Conservation (phyloP, 2,329 filamentous ascomycete genomes). For the Geosmithia flava region DNA sequence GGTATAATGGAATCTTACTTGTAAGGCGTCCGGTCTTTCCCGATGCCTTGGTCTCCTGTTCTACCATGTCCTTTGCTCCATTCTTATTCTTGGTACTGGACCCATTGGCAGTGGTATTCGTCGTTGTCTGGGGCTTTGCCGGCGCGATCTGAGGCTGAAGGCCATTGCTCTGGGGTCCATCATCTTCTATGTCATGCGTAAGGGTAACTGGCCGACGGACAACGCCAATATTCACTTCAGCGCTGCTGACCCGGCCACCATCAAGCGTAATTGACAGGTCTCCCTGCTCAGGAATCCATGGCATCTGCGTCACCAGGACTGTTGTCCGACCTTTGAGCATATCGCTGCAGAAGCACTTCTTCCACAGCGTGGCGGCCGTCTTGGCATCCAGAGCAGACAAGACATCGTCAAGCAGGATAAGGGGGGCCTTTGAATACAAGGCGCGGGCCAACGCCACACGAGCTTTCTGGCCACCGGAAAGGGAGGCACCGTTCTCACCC, state of each 20-base stretch:
- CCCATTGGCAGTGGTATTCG: constrained; percentile 37
- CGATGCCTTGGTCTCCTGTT: constrained; percentile 33
- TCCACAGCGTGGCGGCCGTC: constrained; percentile 42
- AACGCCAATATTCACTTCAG: constrained; percentile 32
- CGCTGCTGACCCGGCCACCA: constrained; percentile 25
- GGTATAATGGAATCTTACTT: constrained; percentile 16
- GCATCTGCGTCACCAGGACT: constrained; percentile 44
- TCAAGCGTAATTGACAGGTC: constrained; percentile 34
- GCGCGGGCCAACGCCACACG: constrained; percentile 43
- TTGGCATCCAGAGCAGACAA: constrained; percentile 48
- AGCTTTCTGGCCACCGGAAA: constrained; percentile 45
- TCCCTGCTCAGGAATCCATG: constrained; percentile 38
- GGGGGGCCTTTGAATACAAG: constrained; percentile 41
- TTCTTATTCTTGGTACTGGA: constrained; percentile 38
- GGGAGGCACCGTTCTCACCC: constrained; percentile 40
- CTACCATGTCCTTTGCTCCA: constrained; percentile 21
- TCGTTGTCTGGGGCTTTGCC: constrained; percentile 8
- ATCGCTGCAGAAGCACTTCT: constrained; percentile 43
- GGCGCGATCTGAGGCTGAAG: not conserved
- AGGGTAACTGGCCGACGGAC: constrained; percentile 30
- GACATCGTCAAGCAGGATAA: constrained; percentile 45
- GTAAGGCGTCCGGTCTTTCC: constrained; percentile 30
- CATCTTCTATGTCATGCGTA: constrained; percentile 24
- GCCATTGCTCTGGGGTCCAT: not conserved
- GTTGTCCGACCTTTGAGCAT: constrained; percentile 40